Evolutionary conservation across 2,329 filamentous ascomycete genomes (phyloP).

Genomic region (Fusarium piperis): DNA sequence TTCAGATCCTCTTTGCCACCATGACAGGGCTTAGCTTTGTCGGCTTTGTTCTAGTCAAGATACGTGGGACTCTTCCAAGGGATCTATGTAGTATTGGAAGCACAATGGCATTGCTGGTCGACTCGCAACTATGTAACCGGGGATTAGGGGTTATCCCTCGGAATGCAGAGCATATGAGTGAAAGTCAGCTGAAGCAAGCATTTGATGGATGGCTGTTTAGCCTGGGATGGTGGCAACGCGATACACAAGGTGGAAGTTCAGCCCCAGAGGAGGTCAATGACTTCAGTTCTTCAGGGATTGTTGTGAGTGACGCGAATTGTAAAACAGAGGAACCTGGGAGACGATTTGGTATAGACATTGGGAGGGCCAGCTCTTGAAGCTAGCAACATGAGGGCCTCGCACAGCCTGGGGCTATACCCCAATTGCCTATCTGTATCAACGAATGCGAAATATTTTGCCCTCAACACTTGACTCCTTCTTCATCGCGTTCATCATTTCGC

Average conservation of each 20-base stretch:
- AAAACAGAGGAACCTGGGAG: not conserved
- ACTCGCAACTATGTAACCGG: constrained; percentile 2
- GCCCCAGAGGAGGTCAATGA: not conserved
- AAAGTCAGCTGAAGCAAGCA: not conserved
- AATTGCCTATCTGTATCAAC: not conserved
- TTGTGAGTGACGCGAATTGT: not conserved
- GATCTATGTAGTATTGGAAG: not conserved
- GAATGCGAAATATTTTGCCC: not conserved
- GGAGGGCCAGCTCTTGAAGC: not conserved
- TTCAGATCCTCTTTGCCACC: not conserved
- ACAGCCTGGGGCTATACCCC: too few species aligned
- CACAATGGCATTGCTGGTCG: constrained; percentile 6
- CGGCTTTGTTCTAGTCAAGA: not conserved
- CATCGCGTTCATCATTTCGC: not conserved
- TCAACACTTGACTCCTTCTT: not conserved
- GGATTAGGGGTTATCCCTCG: not conserved
- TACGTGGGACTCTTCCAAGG: not conserved
- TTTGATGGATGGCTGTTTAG: constrained; percentile 4
- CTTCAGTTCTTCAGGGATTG: not conserved
- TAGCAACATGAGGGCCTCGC: not conserved
- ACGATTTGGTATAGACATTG: not conserved
- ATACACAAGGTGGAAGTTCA: not conserved
- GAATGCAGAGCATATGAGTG: not conserved
- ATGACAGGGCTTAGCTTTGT: not conserved
- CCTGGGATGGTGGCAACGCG: not conserved